Evolutionary conservation across 1,284 basidiomycete genomes (phyloP).

Genomic region (Microbotryum intermedium): DNA sequence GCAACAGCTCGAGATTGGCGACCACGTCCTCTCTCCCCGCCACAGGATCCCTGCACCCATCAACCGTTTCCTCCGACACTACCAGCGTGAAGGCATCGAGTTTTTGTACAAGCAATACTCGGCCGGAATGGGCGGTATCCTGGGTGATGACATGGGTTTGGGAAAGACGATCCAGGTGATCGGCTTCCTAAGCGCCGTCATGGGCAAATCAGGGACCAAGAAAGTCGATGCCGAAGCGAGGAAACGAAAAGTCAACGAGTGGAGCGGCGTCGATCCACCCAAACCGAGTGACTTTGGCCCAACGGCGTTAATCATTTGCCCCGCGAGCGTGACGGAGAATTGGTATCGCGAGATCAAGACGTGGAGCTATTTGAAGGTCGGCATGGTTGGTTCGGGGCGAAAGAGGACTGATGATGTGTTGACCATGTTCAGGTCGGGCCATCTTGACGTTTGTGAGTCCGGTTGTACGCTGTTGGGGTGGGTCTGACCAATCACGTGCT

Average conservation of each 20-base stretch:
- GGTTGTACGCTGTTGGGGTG: not conserved
- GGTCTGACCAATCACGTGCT: slow-evolving; percentile 43
- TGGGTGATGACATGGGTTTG: slow-evolving; percentile 90
- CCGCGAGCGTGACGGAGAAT: slow-evolving; percentile 92
- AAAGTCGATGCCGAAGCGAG: slow-evolving; percentile 66
- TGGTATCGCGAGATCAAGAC: slow-evolving; percentile 93
- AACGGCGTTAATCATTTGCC: slow-evolving; percentile 87
- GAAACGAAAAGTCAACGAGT: slow-evolving; percentile 37
- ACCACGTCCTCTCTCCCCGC: slow-evolving; percentile 8
- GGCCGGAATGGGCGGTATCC: slow-evolving; percentile 52
- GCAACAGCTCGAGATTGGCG: slow-evolving; percentile 23
- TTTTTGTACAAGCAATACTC: slow-evolving; percentile 65
- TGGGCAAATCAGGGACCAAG: slow-evolving; percentile 59
- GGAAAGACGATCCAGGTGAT: slow-evolving; percentile 99
- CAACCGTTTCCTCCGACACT: slow-evolving; percentile 69
- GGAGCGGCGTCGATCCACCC: slow-evolving; percentile 67
- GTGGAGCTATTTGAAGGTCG: slow-evolving; percentile 81
- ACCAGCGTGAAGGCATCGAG: slow-evolving; percentile 69
- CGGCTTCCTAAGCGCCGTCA: slow-evolving; percentile 81
- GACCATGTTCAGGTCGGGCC: slow-evolving; percentile 65
- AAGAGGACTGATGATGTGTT: slow-evolving; percentile 91
- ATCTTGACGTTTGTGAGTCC: slow-evolving; percentile 13
- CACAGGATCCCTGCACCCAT: slow-evolving; percentile 55
- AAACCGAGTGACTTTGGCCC: slow-evolving; percentile 52
- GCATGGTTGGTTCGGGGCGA: slow-evolving; percentile 91